Base-by-base conservation (phyloP, 495 filamentous ascomycete genomes). In the Amniculicola lignicola region DNA sequence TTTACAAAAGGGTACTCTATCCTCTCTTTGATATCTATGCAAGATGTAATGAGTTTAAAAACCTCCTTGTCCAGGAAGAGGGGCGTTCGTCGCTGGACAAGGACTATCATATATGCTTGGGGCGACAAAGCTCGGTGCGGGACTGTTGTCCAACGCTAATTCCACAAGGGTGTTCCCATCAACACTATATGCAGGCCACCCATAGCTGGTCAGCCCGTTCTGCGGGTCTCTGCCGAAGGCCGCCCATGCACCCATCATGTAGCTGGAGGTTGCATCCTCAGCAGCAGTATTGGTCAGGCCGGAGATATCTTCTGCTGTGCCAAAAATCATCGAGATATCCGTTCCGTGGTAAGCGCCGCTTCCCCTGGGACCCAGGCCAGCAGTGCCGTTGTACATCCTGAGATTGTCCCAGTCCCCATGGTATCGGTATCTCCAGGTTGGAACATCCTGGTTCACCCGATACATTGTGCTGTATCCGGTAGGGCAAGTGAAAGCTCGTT, bases 391-490 rank as follows among this genome's bases (percentile, higher is more conserved):
- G 23, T 54, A 63, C 16, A 59, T 35, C n/a, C 48, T 33, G 5
- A 63, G 43, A 24, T 59, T 63, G 25, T 49, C 49, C 47, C 46
- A 59, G 36, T 63, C 48, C n/a, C 60, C 55, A 28, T 48, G 41
- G 56, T 63, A 51, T 3, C 27, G 15, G 29, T 53, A 38, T 35
- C 35, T 23, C 66, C 43, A 47, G 3, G 43, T 31, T 3, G 43
- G 43, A 16, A 47, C 24, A n/a, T 15, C 29, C 12, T 35, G 10
- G 9, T 54, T n/a, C 21, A 54, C 42, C 15, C 40, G 35, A 12
- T 36, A 23, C 27, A 36, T 55, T 2, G 51, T 39, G 5, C 27
- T 35, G 16, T 46, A 35, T 3, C 18, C 31, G 18, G 27, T 55
- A 1, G 51, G 51, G 27, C 51, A 60, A 25, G 39, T 60, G 33